Base-by-base conservation (phyloP, 176 grass and related monocot species). In the Bothriochloa decipiens region DNA sequence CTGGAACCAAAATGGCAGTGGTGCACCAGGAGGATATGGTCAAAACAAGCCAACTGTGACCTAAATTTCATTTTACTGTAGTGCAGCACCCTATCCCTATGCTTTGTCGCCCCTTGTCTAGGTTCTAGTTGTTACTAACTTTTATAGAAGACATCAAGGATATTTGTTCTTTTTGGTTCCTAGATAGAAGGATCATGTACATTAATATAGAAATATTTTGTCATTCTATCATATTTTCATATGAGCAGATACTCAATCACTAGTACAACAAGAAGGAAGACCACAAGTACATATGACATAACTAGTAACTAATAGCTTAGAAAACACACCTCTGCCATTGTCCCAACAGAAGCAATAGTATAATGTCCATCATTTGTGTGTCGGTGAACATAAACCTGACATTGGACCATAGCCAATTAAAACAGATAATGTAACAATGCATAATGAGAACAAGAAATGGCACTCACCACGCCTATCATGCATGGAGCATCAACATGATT, bases 401-500 rank as follows among this genome's bases (percentile, higher is more conserved):
- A 64, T 91, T 27, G 14, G 32, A 68, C 53, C 61, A 83, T 23
- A 67, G 52, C 71, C 58, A 83, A 67, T 55, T 45, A 86, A 89
- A 86, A 78, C 7, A 78, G 13, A 79, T 6, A 78, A 23, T 55
- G 39, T 13, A 81, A 67, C 15, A 68, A 83, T 49, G 52, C 7
- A 27, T 53, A 32, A 73, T 14, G 50, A 87, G 8, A 83, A 83
- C 5, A 11, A 61, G 15, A 52, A 77, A 49, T 46, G 62, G 57
- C 78, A 93, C 93, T 89, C 91, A 98, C 96, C 96, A 98, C 91
- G 75, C 93, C 96, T 76, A 95, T 90, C 50, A 89, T 92, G 74
- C 86, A 89, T 79, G 89, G 96, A 81, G 89, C 84, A 81, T 95
- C 88, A 87, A 85, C 78, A 81, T 90, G 80, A 72, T 81, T 88